Evolutionary conservation across 2,329 filamentous ascomycete species (phyloP).

Genomic region (Epichloe glyceriae): DNA sequence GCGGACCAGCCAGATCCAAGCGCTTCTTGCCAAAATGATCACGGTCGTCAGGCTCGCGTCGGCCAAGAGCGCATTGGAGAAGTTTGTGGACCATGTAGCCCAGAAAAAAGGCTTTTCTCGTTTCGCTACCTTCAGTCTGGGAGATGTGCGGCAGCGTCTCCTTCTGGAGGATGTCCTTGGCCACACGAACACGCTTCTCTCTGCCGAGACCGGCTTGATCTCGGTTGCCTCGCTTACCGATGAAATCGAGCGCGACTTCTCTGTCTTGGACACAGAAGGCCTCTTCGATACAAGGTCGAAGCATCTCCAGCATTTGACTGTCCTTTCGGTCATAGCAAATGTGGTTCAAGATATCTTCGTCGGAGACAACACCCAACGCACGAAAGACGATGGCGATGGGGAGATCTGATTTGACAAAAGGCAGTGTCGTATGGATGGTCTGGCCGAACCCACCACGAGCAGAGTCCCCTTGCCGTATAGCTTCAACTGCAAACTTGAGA

Average conservation of each 20-base stretch:
- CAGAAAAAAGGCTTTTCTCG: conserved; percentile 91
- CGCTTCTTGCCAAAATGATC: conserved; percentile 99
- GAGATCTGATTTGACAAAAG: conserved; percentile 87
- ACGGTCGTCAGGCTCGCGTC: conserved; percentile 88
- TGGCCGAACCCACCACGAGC: conserved; percentile 65
- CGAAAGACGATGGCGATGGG: conserved; percentile 94
- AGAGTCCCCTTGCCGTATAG: conserved; percentile 74
- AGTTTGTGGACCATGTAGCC: conserved; percentile 98
- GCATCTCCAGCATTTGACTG: conserved; percentile 92
- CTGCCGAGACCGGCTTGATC: conserved; percentile 50
- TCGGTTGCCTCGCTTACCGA: conserved; percentile 75
- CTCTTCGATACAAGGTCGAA: conserved; percentile 95
- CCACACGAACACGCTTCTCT: conserved; percentile 83
- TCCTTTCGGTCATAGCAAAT: conserved; percentile 95
- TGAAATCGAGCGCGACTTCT: conserved; percentile 87
- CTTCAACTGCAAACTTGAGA: conserved; percentile 86
- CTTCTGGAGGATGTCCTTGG: conserved; percentile 90
- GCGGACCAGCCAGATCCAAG: conserved; percentile 82
- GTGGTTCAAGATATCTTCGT: conserved; percentile 95
- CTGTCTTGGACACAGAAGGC: conserved; percentile 92
- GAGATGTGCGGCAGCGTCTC: conserved; percentile 95
- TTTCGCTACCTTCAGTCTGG: conserved; percentile 87
- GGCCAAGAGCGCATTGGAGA: conserved; percentile 82
- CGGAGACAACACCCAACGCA: conserved; percentile 87
- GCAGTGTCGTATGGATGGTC: conserved; percentile 80